Conservation (phyloP, 345 rosid species). For the Salix udensis region DNA sequence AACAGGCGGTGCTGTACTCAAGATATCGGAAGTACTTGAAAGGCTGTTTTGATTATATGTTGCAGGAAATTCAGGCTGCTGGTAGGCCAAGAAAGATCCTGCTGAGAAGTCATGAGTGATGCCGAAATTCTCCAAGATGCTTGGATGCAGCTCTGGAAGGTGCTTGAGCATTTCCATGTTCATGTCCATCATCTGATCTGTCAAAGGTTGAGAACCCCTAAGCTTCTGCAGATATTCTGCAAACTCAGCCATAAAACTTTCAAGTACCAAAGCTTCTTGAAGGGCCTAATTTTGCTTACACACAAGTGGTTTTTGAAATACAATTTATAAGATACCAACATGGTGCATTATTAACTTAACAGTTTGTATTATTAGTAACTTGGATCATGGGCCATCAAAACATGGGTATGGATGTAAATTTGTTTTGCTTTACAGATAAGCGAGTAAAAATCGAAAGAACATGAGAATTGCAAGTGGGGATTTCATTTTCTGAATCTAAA, state of each 20-base stretch:
- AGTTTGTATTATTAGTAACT: not conserved
- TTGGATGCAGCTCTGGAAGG: constrained; percentile 32
- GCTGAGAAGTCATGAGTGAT: constrained; percentile 16
- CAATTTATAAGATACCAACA: constrained; percentile 10
- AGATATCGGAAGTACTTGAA: constrained; percentile 7
- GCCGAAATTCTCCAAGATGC: constrained; percentile 22
- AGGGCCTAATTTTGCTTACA: constrained; percentile 4
- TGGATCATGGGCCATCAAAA: not conserved
- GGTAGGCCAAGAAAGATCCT: constrained; percentile 27
- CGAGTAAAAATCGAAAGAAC: constrained; percentile 11
- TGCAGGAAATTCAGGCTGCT: constrained; percentile 20
- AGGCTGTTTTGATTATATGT: constrained; percentile 7
- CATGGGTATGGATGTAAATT: constrained; percentile 13
- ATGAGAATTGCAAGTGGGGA: constrained; percentile 14
- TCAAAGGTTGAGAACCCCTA: constrained; percentile 16
- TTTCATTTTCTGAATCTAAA: constrained; percentile 28
- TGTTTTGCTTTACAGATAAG: constrained; percentile 30
- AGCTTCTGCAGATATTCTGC: constrained; percentile 31
- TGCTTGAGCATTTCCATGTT: constrained; percentile 32
- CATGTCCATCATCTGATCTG: constrained; percentile 22
- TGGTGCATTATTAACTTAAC: not conserved
- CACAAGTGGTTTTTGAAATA: not conserved
- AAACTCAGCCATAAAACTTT: constrained; percentile 26
- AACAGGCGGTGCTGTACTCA: constrained; percentile 7
- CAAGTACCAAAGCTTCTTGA: not conserved